phyloP scores from a whole-genome alignment of 1,284 basidiomycete species.

The Sporisorium scitamineum region DNA sequence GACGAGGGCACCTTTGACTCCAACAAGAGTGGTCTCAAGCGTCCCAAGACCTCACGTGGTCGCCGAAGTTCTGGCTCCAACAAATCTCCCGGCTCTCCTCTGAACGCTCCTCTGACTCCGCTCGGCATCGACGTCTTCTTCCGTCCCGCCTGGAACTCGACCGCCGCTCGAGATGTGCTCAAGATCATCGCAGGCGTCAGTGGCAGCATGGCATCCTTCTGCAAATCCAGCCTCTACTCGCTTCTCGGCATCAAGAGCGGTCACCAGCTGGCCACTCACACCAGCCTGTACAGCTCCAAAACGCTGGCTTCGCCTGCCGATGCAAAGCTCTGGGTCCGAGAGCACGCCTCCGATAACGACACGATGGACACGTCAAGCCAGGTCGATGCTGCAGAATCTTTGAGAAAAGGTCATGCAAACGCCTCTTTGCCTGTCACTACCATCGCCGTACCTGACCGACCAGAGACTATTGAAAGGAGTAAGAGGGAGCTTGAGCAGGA shows the following conservation, averaged over 20 bases:
- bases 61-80: conserved; percentile 3
- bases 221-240: conserved; percentile 35
- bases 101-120: background rate
- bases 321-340: conserved; percentile 11
- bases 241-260: conserved; percentile 19
- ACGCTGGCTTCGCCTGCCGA: conserved; percentile 18
- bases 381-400: background rate
- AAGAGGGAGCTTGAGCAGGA: conserved; percentile 12
- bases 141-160: conserved; percentile 24
- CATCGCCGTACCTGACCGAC: background rate
- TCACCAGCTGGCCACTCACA: conserved; percentile 12
- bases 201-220: conserved; percentile 33
- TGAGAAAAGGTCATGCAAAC: background rate
- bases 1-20: conserved; percentile 4
- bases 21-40: background rate
- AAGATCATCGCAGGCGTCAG: conserved; percentile 11
- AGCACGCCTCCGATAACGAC: background rate
- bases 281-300: conserved; percentile 29
- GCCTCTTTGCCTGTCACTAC: background rate
- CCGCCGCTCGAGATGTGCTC: conserved; percentile 19
- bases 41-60: conserved; percentile 14
- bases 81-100: conserved; percentile 9
- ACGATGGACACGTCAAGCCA: too few relatives aligned
- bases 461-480: background rate
- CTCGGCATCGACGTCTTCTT: conserved; percentile 42